A percentile compares a stretch with the other conserved stretches of the same genome.
Evolutionary conservation across 352 stramenopile genomes (phyloP).

Genomic region (Globisporangium camurandrum): DNA sequence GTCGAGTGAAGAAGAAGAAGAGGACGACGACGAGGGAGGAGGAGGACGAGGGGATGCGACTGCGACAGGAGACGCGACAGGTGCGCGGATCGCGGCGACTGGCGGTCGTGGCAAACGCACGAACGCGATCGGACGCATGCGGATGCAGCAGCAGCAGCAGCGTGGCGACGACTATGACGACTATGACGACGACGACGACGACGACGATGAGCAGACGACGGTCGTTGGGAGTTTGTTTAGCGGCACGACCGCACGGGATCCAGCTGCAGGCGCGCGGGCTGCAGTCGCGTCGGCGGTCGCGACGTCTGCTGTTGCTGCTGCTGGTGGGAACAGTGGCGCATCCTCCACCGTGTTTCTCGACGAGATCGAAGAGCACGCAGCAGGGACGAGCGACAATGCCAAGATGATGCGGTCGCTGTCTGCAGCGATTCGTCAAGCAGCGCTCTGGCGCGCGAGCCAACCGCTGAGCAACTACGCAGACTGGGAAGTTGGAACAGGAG

Average conservation of each 20-base stretch:
- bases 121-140: too few relatives aligned
- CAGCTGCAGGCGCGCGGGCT: constrained; percentile 8
- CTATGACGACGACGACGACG: constrained; percentile 42
- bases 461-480: constrained; percentile 60
- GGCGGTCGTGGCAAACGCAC: too few relatives aligned
- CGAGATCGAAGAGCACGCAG: constrained; percentile 62
- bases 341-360: constrained; percentile 32
- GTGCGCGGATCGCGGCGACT: too few relatives aligned
- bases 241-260: constrained; percentile 43
- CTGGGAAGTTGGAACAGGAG: too few relatives aligned
- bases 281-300: constrained; percentile 12
- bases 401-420: constrained; percentile 75
- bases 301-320: background rate
- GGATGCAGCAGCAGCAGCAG: too few relatives aligned
- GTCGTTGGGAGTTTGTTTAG: constrained; percentile 74
- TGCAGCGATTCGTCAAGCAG: constrained; percentile 63
- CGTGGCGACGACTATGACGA: constrained; percentile 60
- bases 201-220: constrained; percentile 64
- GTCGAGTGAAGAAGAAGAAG: constrained; percentile 65
- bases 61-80: too few relatives aligned
- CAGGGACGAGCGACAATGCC: constrained; percentile 44
- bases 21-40: constrained; percentile 30
- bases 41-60: too few relatives aligned
- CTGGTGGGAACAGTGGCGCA: background rate
- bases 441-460: constrained; percentile 70